Evolutionary conservation across 2,329 filamentous ascomycete genomes (phyloP), one percentile per base, ranked within the genome.

Genomic region (Amauroascus verrucosus): DNA sequence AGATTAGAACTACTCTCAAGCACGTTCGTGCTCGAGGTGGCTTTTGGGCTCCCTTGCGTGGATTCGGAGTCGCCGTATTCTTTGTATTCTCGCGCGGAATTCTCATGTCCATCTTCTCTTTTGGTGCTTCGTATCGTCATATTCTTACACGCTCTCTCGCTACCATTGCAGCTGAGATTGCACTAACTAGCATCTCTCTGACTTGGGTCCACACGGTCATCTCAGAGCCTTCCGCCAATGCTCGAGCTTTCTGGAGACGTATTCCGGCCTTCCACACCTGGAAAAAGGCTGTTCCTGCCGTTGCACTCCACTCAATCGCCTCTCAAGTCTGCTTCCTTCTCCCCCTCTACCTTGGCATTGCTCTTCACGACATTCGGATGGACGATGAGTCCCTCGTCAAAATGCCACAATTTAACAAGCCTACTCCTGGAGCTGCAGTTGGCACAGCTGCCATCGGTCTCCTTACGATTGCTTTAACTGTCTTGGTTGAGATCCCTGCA

Each of bases 121-220:
- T 64, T 32, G 59, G 72, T 44, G 60, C 74, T 30, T 60, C 63
- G 70, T 49, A 35, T n/a, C 63, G 40, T 20, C 59, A 73, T 54
- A 64, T 73, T 48, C 59, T 83, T 51, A 64, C 71, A 58, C 58
- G 70, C 62, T 65, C 72, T 24, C 37, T 86, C 52, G 73, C 74
- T 51, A 75, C 75, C 51, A 75, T 84, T 48, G 54, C 85, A 40
- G 75, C 80, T 24, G 75, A 79, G 49, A 67, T 91, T 20, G 67
- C 78, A 18, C 73, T 86, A 30, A 79, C 84, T 35, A 85, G 85
- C 63, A 68, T 91, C 55, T 79, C 81, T 66, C 79, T 90, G 60
- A 78, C 81, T 51, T 95, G 89, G 88, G 86, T 89, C 2, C 88
- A 95, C 68, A 83, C 86, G 62, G 81, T 95, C 65, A 89, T 96